Evolutionary conservation across 345 rosid species (phyloP), one percentile per base, ranked within the genome.

Genomic region (Melaleuca alternifolia): DNA sequence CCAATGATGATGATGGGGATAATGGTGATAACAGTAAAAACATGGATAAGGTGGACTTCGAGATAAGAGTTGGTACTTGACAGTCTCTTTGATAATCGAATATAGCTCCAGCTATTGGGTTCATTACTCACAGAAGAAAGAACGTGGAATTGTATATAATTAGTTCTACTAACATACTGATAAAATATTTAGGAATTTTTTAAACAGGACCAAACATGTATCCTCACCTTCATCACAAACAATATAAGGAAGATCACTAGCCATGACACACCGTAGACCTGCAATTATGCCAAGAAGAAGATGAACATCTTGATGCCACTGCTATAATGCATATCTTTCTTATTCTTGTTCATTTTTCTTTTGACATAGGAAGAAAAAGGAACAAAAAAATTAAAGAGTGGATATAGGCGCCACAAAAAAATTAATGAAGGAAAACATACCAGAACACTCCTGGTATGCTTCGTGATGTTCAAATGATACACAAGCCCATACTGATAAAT

Each of bases 261-360:
- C 99, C 99, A 98, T 26, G 99, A 98, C 85, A 93, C 84, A 50
- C 98, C 99, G 61, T 98, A 98, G 83, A 98, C 96, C 99, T 97
- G 91, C 52, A 77, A 85, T 23, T 33, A 23, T 82, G 33, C 8
- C 76, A 56, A 37, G 28, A 50, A 28, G 81, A 76, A 46, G 65
- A 15, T 37, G 16, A 23, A 51, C 18, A 75, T n/a, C 7, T 12
- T 24, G 37, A n/a, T 85, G 37, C 6, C 5, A 10, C 11, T 24
- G 44, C 23, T 37, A 65, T 44, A 5, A 28, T 3, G 2, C 24
- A n/a, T 6, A 56, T 56, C 26, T 54, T 20, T 54, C 59, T 54
- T 54, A 54, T 54, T 54, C 26, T 21, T 54, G n/a, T 21, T 54
- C 0, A 54, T 21, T 54, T 54, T 4, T 1, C 26, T 21, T 54